These are phyloP conservation scores for Mortierella alpina DNA, from an alignment of 192 early-diverging fungal genomes.

Conservation along the genomic window DNA sequence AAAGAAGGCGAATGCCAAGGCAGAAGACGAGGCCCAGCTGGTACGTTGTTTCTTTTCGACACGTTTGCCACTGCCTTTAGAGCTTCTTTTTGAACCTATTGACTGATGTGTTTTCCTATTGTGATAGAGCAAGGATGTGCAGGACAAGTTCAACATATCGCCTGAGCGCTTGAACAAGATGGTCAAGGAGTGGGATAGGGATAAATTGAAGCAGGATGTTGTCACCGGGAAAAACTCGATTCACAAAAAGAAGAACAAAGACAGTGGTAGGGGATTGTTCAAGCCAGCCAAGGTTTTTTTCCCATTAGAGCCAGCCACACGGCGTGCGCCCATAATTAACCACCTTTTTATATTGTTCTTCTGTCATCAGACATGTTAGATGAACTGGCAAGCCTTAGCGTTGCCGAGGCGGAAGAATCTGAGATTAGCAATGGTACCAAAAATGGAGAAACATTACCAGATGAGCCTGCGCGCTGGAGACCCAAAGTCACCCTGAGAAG, in stretches of 20 bases:
- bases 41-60: conserved; percentile 6
- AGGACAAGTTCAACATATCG: conserved; percentile 65
- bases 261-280: conserved; percentile 13
- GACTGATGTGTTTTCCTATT: neutral
- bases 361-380: conserved; percentile 9
- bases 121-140: conserved; percentile 61
- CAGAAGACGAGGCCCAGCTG: conserved; percentile 42
- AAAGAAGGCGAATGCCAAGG: conserved; percentile 16
- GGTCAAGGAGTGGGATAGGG: conserved; percentile 58
- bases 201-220: conserved; percentile 30
- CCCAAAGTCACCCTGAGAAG: conserved; percentile 36
- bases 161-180: conserved; percentile 62
- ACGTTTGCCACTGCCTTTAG: neutral
- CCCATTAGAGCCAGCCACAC: neutral
- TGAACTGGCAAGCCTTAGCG: conserved; percentile 25
- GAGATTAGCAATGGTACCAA: conserved; percentile 4
- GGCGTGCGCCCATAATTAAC: neutral
- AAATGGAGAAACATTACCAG: neutral
- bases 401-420: conserved; percentile 2
- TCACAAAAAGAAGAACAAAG: conserved; percentile 24
- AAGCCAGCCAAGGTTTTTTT: neutral
- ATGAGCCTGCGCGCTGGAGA: conserved; percentile 39
- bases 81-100: neutral
- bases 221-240: conserved; percentile 31
- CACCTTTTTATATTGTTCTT: neutral